phyloP scores from a whole-genome alignment of 768 basidiomycete species.

The Boletus insuetus region DNA sequence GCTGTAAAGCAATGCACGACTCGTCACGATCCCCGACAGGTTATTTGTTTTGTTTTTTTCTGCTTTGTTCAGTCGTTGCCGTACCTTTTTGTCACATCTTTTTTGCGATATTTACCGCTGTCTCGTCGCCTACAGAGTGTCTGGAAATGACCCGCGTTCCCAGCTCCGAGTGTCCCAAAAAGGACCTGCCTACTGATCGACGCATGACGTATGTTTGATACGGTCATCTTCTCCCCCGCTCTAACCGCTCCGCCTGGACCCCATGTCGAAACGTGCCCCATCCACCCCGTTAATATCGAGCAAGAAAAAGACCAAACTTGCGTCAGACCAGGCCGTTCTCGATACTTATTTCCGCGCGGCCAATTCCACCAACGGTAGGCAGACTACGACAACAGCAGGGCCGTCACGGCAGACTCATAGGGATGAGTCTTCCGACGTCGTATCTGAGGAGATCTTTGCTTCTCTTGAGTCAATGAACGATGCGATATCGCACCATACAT shows the following conservation, averaged over 20 bases:
- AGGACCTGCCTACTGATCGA: slow-evolving; percentile 22
- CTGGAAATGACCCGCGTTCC: background rate
- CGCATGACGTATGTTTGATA: slow-evolving; percentile 26
- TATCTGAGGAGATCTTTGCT: slow-evolving; percentile 17
- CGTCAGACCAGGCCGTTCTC: slow-evolving; percentile 17
- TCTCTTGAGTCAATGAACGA: slow-evolving; percentile 5
- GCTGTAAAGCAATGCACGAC: background rate
- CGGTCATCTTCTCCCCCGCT: slow-evolving; percentile 11
- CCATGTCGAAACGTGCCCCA: slow-evolving; percentile 22
- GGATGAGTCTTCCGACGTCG: slow-evolving; percentile 4
- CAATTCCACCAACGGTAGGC: slow-evolving; percentile 10
- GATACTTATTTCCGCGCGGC: slow-evolving; percentile 27
- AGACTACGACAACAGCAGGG: slow-evolving; percentile 8
- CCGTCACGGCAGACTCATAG: slow-evolving; percentile 18
- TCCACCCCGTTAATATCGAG: slow-evolving; percentile 8
- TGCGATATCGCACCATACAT: background rate
- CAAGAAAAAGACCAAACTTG: slow-evolving; percentile 23
- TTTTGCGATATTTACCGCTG: background rate
- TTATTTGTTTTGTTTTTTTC: background rate
- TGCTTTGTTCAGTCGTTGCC: no score
- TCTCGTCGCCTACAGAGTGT: background rate
- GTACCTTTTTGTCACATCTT: slow-evolving; percentile 3
- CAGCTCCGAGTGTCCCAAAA: slow-evolving; percentile 17
- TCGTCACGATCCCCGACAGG: background rate
- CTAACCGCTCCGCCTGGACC: slow-evolving; percentile 5